Evolutionary conservation across 1,284 basidiomycete species (phyloP), one percentile per base, ranked within the genome.

Genomic region (Exsudoporus floridanus): DNA sequence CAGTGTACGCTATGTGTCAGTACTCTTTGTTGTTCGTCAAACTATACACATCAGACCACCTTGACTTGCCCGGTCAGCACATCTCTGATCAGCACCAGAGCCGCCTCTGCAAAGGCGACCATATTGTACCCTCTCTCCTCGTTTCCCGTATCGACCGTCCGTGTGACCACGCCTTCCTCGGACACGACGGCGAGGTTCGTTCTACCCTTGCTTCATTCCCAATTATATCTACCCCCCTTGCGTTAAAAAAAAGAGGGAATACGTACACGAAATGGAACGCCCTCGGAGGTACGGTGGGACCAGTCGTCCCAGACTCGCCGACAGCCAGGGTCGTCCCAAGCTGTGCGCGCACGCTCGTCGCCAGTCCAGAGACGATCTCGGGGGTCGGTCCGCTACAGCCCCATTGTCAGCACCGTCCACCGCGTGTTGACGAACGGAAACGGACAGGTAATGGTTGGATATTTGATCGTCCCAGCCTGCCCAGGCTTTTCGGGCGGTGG

Each of bases 61-160:
- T 5, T 4, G 8, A 42, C 45, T 9, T 56, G 52, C 18, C 54
- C 56, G 5, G 56, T 48, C 9, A 65, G 44, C 16, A 57, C 59
- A 4, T 59, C 59, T 14, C 54, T 47, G 46, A 66, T 46, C 28
- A 65, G 41, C 6, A 54, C 45, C 48, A 66, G 43, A 2, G 49
- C 47, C 36, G 51, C 58, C 51, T 64, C 63, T 10, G 63, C 41
- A 48, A 44, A 44, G 14, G 42, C 42, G 42, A 44, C 42, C 42
- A 44, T 44, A 10, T 44, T 44, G 21, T 40, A 36, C 21, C 21
- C 42, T 57, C 57, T 12, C 8, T 59, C 59, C 25, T 50, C 40
- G 30, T 28, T 35, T 23, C 57, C 57, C 10, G 55, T 65, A 13
- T 56, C 46, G n/a, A 45, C 36, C 43, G 7, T 42, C 36, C 43